Evolutionary conservation across 1,284 basidiomycete genomes (phyloP).

Genomic region (Cronartium quercuum): DNA sequence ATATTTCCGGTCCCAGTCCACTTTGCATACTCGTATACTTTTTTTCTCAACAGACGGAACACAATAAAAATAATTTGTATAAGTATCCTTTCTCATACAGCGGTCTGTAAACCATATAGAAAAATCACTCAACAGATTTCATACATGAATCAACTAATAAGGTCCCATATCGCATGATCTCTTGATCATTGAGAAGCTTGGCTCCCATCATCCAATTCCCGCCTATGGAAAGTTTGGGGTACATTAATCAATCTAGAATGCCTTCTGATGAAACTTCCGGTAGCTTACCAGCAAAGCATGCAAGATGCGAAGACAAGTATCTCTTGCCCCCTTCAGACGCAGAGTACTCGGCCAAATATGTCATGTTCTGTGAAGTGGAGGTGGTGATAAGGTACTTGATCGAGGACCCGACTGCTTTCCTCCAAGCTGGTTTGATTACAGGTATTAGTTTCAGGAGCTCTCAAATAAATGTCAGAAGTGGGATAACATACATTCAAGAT

Average conservation of each 20-base stretch:
- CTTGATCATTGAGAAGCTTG: slow-evolving; percentile 8
- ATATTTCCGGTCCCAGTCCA: slow-evolving; percentile 31
- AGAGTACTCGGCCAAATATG: slow-evolving; percentile 20
- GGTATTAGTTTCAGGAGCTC: background rate
- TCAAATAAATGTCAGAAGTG: background rate
- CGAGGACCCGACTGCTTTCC: slow-evolving; percentile 26
- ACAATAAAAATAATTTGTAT: too few species aligned
- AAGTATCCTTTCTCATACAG: too few species aligned
- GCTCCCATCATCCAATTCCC: slow-evolving; percentile 36
- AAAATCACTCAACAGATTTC: slow-evolving; percentile 27
- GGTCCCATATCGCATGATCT: slow-evolving; percentile 9
- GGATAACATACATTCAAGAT: slow-evolving; percentile 6
- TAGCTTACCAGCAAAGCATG: slow-evolving; percentile 28
- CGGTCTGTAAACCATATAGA: too few species aligned
- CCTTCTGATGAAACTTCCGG: too few species aligned
- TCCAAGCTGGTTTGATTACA: slow-evolving; percentile 5
- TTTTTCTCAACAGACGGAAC: too few species aligned
- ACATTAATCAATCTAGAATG: too few species aligned
- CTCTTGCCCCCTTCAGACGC: background rate
- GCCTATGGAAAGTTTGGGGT: background rate
- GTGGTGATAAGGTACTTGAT: slow-evolving; percentile 25
- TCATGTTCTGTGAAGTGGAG: slow-evolving; percentile 6
- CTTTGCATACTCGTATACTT: slow-evolving; percentile 28
- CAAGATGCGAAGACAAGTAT: slow-evolving; percentile 31
- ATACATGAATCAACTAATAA: slow-evolving; percentile 15